Conservation (phyloP, 1,139 yeast species). For the Geotrichum restrictum region DNA sequence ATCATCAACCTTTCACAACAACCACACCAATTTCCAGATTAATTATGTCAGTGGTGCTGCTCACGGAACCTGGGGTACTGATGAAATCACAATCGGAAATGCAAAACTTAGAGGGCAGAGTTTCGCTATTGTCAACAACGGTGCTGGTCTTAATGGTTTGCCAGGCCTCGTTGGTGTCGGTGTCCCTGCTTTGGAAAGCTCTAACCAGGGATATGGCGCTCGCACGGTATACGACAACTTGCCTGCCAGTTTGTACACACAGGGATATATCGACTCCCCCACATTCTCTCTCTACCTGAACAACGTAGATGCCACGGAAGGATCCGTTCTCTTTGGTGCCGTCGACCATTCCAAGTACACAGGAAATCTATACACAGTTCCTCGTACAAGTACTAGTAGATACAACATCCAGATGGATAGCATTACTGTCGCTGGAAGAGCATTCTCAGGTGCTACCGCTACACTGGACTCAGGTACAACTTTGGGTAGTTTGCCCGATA, state of each 20-base stretch:
- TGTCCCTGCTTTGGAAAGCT: slow-evolving; percentile 23
- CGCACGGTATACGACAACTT: slow-evolving; percentile 25
- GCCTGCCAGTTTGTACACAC: slow-evolving; percentile 26
- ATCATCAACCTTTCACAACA: slow-evolving; percentile 23
- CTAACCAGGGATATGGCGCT: slow-evolving; percentile 18
- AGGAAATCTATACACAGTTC: slow-evolving; percentile 36
- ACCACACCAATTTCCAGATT: slow-evolving; percentile 22
- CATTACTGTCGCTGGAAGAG: slow-evolving; percentile 16
- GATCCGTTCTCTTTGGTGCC: slow-evolving; percentile 48
- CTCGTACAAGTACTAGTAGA: slow-evolving; percentile 22
- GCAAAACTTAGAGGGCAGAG: slow-evolving; percentile 24
- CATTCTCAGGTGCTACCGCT: slow-evolving; percentile 20
- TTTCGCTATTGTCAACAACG: slow-evolving; percentile 29
- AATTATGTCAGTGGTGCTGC: slow-evolving; percentile 25
- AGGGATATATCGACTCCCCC: slow-evolving; percentile 46
- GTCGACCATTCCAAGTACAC: slow-evolving; percentile 48
- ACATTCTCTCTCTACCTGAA: slow-evolving; percentile 43
- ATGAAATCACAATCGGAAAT: slow-evolving; percentile 23
- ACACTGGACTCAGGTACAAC: slow-evolving; percentile 32
- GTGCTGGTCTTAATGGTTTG: slow-evolving; percentile 26
- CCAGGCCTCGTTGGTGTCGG: slow-evolving; percentile 32
- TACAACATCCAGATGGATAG: slow-evolving; percentile 23
- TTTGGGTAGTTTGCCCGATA: slow-evolving; percentile 29
- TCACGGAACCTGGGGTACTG: slow-evolving; percentile 27
- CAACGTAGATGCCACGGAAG: slow-evolving; percentile 31